Percentiles rank a stretch among this genome's conserved stretches.
Evolutionary conservation across 2,329 filamentous ascomycete genomes (phyloP).

Genomic region (Clonostachys byssicola): DNA sequence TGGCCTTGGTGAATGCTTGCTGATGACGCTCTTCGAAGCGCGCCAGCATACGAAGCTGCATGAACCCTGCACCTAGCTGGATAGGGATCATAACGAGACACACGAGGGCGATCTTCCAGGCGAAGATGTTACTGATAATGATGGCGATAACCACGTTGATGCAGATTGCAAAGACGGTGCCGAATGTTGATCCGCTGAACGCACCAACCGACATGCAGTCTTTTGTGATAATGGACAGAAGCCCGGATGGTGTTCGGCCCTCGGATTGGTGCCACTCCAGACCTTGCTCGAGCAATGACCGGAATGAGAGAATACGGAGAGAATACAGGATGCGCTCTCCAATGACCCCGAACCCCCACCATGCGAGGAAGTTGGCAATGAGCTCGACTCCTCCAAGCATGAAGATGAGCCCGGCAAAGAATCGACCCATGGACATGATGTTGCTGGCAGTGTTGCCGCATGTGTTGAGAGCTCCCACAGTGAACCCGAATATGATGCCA

Average conservation of each 20-base stretch:
- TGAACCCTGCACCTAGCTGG: constrained; percentile 63
- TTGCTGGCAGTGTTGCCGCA: constrained; percentile 29
- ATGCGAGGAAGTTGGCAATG: constrained; percentile 51
- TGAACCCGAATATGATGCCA: constrained; percentile 44
- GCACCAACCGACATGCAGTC: constrained; percentile 65
- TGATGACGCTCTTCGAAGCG: constrained; percentile 60
- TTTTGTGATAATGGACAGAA: constrained; percentile 65
- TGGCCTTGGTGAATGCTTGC: constrained; percentile 59
- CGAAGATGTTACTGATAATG: constrained; percentile 64
- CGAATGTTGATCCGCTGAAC: constrained; percentile 66
- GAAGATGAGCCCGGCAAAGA: constrained; percentile 54
- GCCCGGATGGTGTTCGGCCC: constrained; percentile 52
- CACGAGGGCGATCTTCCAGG: constrained; percentile 74
- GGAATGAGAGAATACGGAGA: constrained; percentile 59
- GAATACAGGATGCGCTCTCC: constrained; percentile 63
- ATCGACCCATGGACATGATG: constrained; percentile 30
- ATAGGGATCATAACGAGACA: constrained; percentile 66
- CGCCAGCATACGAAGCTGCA: constrained; percentile 61
- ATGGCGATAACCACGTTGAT: constrained; percentile 67
- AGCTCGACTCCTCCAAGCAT: constrained; percentile 42
- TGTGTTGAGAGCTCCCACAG: constrained; percentile 38
- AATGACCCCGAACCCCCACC: constrained; percentile 38
- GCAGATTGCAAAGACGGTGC: constrained; percentile 62
- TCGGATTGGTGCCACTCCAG: constrained; percentile 68
- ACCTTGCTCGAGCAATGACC: constrained; percentile 61